These are phyloP conservation scores for Coprinellus micaceus DNA, from an alignment of 768 basidiomycete species.

Conservation along the genomic window DNA sequence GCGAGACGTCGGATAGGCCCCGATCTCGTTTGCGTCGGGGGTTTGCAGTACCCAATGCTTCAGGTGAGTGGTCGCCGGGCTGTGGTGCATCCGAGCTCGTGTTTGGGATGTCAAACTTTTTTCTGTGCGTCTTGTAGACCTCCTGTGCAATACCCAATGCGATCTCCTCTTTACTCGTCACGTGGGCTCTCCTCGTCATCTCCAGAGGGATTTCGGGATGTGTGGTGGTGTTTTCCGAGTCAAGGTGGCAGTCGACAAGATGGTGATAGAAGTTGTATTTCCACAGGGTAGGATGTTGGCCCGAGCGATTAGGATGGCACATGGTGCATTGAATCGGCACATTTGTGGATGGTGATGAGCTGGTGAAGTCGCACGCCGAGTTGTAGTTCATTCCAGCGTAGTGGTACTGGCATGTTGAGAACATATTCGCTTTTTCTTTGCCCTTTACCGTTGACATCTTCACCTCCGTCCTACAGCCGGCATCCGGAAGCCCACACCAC, in stretches of 20 bases:
- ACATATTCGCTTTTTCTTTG: neutral
- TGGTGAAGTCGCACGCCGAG: neutral
- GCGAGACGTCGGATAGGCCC: too few species aligned
- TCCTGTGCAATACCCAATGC: too few species aligned
- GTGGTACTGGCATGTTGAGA: conserved; percentile 14
- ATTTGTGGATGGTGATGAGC: conserved; percentile 16
- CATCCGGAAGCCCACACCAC: conserved; percentile 6
- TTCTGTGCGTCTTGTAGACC: too few species aligned
- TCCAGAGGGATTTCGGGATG: too few species aligned
- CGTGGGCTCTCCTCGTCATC: too few species aligned
- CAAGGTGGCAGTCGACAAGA: neutral
- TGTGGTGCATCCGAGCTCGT: too few species aligned
- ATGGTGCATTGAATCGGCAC: conserved; percentile 17
- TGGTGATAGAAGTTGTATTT: conserved; percentile 16
- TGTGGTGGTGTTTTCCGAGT: too few species aligned
- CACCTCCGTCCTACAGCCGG: neutral
- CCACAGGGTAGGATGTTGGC: conserved; percentile 14
- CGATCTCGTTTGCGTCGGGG: too few species aligned
- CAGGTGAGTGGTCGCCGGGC: too few species aligned
- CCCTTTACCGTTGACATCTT: neutral
- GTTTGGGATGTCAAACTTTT: too few species aligned
- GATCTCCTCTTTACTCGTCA: too few species aligned
- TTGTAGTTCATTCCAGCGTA: conserved; percentile 13
- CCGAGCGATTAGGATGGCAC: conserved; percentile 7
- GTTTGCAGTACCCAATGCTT: too few species aligned